Evolutionary conservation across 2,329 filamentous ascomycete species (phyloP), one percentile per base, ranked within the genome.

Genomic region (Allantophomopsis cytisporea): DNA sequence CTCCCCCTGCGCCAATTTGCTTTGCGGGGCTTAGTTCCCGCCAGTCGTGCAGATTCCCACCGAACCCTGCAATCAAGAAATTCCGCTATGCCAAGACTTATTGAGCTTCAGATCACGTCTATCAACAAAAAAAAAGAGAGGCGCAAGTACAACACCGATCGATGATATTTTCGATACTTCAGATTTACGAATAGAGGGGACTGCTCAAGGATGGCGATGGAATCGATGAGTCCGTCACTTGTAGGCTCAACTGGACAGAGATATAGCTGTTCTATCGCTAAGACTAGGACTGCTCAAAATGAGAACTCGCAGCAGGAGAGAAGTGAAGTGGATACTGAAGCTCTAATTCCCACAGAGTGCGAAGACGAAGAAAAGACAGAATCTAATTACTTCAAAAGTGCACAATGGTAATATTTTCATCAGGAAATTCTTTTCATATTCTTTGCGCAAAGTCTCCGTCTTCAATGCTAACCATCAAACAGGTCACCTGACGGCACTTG

Each of bases 401-500:
- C 48, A n/a, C 50, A 57, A 54, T 58, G 55, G 55, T 52, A 49
- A 37, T 39, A 20, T 15, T 18, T 23, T 4, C 30, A 6, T 17
- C 13, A 23, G 20, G 7, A 4, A 5, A 13, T 35, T 33, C 15
- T 39, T 31, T 16, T 21, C 23, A 39, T 28, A 28, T 28, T 32
- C 12, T 28, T 7, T 28, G 6, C 20, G 7, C 32, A 37, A 11
- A 8, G 32, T 30, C 14, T 36, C 18, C 8, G 15, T 36, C n/a
- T 38, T 20, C 41, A 46, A 43, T 34, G 47, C 39, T 39, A 30
- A 11, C 14, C 21, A 34, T 34, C 4, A 17, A 21, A n/a, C 39
- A 57, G 55, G 55, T 45, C 54, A 33, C 48, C 54, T 43, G 54
- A 58, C 37, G 55, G 55, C 38, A 57, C 76, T 4, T 66, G 69